Conservation (phyloP, 805 yeast genomes). For the Kockiozyma suomiensis region DNA sequence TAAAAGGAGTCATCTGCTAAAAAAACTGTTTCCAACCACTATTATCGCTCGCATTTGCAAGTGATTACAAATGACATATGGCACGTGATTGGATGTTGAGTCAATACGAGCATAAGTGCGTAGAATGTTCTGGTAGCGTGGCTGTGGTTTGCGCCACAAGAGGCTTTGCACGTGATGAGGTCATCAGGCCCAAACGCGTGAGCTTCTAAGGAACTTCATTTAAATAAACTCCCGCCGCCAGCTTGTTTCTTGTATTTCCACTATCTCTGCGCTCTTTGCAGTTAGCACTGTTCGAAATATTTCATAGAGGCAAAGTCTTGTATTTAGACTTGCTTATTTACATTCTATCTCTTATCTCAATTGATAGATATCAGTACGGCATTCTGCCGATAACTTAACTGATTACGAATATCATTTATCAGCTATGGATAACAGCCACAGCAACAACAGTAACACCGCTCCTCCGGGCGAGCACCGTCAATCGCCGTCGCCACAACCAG, state of each 20-base stretch:
- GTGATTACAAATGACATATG: neutral
- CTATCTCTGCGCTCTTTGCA: neutral
- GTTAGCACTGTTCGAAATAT: no score
- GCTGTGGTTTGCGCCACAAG: conserved; percentile 1
- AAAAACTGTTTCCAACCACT: neutral
- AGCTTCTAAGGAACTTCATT: no score
- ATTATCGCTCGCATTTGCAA: neutral
- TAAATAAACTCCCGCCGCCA: no score
- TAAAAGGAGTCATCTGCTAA: neutral
- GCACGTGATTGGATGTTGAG: neutral
- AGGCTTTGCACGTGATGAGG: conserved; percentile 11
- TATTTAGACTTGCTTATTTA: neutral
- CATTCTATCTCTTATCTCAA: neutral
- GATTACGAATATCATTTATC: neutral
- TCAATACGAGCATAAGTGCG: conserved; percentile 1
- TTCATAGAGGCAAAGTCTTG: neutral
- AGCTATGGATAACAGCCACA: neutral
- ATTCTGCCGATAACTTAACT: neutral
- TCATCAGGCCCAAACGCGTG: neutral
- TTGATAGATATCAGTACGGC: neutral
- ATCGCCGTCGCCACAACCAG: conserved; percentile 3
- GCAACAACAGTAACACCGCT: conserved; percentile 9
- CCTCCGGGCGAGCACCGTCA: neutral
- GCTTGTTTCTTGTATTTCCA: neutral
- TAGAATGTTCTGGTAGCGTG: conserved; percentile 1